phyloP scores from a whole-genome alignment of 108 stramenopile species.

The Skeletonema potamos region DNA sequence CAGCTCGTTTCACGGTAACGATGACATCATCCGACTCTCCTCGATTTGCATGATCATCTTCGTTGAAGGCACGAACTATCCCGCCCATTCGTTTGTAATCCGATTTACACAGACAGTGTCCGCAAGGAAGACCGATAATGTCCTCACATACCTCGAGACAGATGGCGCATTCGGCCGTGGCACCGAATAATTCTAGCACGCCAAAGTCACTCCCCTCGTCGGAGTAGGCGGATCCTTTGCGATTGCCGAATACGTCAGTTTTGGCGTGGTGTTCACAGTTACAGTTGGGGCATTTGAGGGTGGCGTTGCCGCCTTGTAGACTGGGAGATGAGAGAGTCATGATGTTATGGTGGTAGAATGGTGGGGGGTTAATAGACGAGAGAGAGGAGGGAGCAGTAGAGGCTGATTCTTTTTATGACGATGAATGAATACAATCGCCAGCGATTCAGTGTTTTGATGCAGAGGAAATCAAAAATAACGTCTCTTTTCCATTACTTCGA shows the following conservation, averaged over 20 bases:
- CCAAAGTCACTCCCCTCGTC: conserved; percentile 12
- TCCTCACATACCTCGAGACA: conserved; percentile 20
- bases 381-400: background rate
- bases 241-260: conserved; percentile 41
- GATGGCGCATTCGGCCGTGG: conserved; percentile 25
- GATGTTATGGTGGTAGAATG: background rate
- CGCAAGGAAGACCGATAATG: conserved; percentile 24
- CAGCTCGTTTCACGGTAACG: conserved; percentile 14
- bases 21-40: conserved; percentile 8
- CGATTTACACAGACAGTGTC: conserved; percentile 31
- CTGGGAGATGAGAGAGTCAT: background rate
- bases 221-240: background rate
- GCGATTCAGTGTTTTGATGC: too few species aligned
- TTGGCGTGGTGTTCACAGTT: conserved; percentile 23
- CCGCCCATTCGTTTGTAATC: conserved; percentile 35
- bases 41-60: background rate
- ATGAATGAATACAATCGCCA: background rate
- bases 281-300: conserved; percentile 29
- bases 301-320: background rate
- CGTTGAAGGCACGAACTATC: background rate
- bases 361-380: too few species aligned
- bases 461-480: too few species aligned
- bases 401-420: background rate
- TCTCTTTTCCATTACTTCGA: too few species aligned
- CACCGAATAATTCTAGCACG: conserved; percentile 28